A percentile compares a stretch with the other conserved stretches of the same genome.
Evolutionary conservation across 345 rosid species (phyloP).

Genomic region (Eucalyptus guilfoylei): DNA sequence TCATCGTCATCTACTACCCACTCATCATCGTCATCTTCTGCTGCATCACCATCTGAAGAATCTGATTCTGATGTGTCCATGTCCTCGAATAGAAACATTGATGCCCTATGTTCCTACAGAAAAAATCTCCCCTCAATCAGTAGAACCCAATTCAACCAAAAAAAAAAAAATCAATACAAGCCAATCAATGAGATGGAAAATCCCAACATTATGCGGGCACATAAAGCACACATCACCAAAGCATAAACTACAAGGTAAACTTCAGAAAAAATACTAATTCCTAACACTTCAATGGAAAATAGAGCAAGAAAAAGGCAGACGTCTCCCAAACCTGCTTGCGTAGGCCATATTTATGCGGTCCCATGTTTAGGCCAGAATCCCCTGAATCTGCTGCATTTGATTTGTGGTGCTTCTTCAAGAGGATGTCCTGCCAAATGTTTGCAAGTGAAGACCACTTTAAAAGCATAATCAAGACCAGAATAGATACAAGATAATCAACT

Average conservation of each 20-base stretch:
- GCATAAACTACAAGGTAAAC: neutral
- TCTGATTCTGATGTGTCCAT: conserved; percentile 89
- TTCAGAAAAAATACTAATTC: neutral
- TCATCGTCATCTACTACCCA: neutral
- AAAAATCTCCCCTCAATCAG: neutral
- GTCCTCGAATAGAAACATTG: conserved; percentile 44
- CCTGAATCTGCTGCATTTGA: conserved; percentile 4
- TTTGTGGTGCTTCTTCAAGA: conserved; percentile 18
- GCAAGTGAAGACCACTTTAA: neutral
- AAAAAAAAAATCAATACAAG: neutral
- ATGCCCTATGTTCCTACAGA: conserved; percentile 33
- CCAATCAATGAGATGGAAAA: neutral
- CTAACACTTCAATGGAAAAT: neutral
- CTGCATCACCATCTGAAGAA: conserved; percentile 1
- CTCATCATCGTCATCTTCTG: conserved; percentile 35
- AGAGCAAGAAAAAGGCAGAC: neutral
- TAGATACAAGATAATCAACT: neutral
- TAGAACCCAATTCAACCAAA: too few species aligned
- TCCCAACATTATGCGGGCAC: neutral
- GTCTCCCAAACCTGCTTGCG: conserved; percentile 32
- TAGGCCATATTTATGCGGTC: conserved; percentile 29
- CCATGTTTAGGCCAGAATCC: conserved; percentile 3
- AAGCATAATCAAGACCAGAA: neutral
- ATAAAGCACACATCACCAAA: neutral
- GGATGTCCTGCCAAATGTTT: conserved; percentile 14